Base-by-base conservation (phyloP, 106 monocot species). In the Apostasia ramifera region DNA sequence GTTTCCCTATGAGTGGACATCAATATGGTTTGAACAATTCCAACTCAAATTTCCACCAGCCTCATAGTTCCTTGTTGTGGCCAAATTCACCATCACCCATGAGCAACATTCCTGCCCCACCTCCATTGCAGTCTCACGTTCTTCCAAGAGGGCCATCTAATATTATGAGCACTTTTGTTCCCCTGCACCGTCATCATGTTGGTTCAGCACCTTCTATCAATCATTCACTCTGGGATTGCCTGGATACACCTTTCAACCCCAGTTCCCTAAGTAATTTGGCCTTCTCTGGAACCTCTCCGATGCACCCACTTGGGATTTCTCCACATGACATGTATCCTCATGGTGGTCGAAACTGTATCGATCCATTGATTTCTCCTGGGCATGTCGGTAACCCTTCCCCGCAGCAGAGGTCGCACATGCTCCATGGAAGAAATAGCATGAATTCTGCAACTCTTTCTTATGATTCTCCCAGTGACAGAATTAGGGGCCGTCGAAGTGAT, bases 121-220 rank as follows among this genome's bases (percentile, higher is more conserved):
- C 77, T 5, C 69, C 76, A 64, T 26, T 26, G 26, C 88, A 79
- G 38, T 44, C 81, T 61, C 78, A 73, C 76, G 88, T 83, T 56
- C 72, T 89, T 71, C 74, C 94, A 4, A 82, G 88, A 78, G 75
- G 71, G 60, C 84, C 91, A 57, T 82, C 91, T 49, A 79, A 80
- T 53, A 57, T 89, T 15, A 15, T 91, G 62, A 87, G 76, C 6
- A 61, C 76, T 42, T 74, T 78, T 40, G 41, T 78, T 2, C 66
- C 77, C 46, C 59, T 67, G 5, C 75, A 76, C 54, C 83, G 80
- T 38, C 91, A 83, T 75, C 84, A 84, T 79, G 84, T 86, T 61
- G 95, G 92, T 57, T 95, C 95, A 4, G 95, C 89, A 53, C 95
- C 95, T n/a, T 50, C 85, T 44, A 55, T 81, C 1, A 88, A 88